Evolutionary conservation across 176 grass and related monocot genomes (phyloP), one percentile per base, ranked within the genome.

Genomic region (Panicum miliaceum): DNA sequence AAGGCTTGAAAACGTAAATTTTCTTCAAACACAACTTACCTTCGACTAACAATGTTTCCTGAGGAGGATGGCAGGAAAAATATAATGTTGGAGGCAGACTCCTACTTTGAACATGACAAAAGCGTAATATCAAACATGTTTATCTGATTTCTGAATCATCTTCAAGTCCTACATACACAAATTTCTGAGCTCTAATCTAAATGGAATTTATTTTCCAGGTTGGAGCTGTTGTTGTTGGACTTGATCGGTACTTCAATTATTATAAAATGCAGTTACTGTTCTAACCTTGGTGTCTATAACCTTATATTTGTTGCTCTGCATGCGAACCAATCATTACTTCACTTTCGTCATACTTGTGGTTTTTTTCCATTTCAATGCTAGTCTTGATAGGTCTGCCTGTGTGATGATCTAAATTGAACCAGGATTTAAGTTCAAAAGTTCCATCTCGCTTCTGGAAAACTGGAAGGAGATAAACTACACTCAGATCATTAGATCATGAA

Each of bases 241-340:
- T 98, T 83, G 96, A 98, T 92, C 93, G 93, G 23, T 88, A 98
- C 89, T 93, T 98, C 78, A 98, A 92, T 60, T 98, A 93, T 81
- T 98, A 98, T 82, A 98, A 98, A 87, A 90, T 98, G 81, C 93
- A 95, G 91, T 95, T 70, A 88, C 77, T 61, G 62, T 36, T 84
- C 57, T 74, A 80, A 76, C 76, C 87, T 42, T 68, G 53, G 57
- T 78, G 16, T 6, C 18, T 73, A 56, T 63, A n/a, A 84, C 64
- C 35, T 88, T 80, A 73, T 83, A 16, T 76, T 82, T 23, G 12
- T 86, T 78, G 54, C 12, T 70, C 23, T 82, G 71, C 36, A 64
- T 77, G 38, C n/a, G 51, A 76, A 77, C 82, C 76, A 58, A 89
- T 85, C 62, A 42, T 8, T 46, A 26, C 42, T 47, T 47, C 8